Base-by-base conservation (phyloP, 805 yeast species). In the Candida vaughaniae region DNA sequence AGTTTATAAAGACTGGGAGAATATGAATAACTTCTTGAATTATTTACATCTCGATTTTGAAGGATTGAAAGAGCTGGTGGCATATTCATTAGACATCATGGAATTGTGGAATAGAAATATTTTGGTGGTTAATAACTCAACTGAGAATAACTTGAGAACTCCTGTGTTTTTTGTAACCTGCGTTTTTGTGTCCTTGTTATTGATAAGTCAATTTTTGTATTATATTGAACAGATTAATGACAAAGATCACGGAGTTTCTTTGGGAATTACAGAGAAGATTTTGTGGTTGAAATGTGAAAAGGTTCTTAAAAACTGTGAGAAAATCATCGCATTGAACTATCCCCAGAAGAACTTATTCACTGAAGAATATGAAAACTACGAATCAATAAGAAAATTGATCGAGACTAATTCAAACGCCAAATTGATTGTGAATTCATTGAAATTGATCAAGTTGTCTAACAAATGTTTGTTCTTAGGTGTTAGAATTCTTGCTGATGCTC, bases 401-500 rank as follows among this genome's bases (percentile, higher is more conserved):
- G 66, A 66, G 42, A 58, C 62, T 29, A 75, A 43, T 15, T 33
- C 45, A 23, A 38, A 45, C 25, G 22, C 41, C 3, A 42, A 45
- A 27, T 33, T 45, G 20, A 45, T 45, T 27, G 43, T 45, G 10
- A 42, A 45, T 31, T 36, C 42, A 4, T 39, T 45, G 17, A 45
- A 36, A 33, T 41, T 73, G 5, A 61, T 70, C 44, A 71, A 63
- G 39, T 64, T 77, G 35, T 76, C 81, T 14, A 66, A 74, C 34
- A 73, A 80, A 52, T 70, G 81, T 15, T 59, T 85, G 27, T 80
- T 82, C 38, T 59, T 85, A 25, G 95, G 93, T 27, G 85, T 85
- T 9, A 66, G 88, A 48, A 81, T 85, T 20, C 65, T 85, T 35
- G 88, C 89, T 3, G 93, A 85, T 64, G 90, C 90, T 0, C 93